Base-by-base conservation (phyloP, 768 basidiomycete genomes). In the Tylopilus rubrobrunneus region DNA sequence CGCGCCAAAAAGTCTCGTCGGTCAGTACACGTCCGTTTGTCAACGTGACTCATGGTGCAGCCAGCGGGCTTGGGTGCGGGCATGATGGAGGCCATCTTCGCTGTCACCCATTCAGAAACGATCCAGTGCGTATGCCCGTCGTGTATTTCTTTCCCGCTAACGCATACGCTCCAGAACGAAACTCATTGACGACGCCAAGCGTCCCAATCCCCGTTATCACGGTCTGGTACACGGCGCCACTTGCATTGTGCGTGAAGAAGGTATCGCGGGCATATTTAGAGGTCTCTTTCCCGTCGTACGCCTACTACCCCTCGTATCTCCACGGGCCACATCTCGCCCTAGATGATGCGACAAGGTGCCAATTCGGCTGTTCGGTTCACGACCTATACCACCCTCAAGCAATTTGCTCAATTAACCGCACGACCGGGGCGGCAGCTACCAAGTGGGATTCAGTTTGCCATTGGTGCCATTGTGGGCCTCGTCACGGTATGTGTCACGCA, bases 301-400 rank as follows among this genome's bases (percentile, higher is more conserved):
- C 80, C 4, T 28, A 15, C 19, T 28, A 15, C n/a, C 7, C 31
- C 23, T 9, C 15, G 2, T n/a, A 7, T 9, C 14, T 10, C 11
- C 27, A 23, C 7, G 5, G 1, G 3, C 36, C 7, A 1, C 11
- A 42, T 31, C 33, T 46, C 23, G 27, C 12, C 15, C 8, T 65
- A 97, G 92, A 92, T 96, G 84, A 89, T 96, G 82, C 87, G 94
- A 28, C 96, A 98, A 83, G 94, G 93, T 37, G 96, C 95, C 40
- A 99, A 98, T 68, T 98, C 94, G 5, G 94, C 97, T 10, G 84
- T 98, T 29, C 81, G 96, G 33, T 98, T 98, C 74, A 94, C 95
- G 45, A 93, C 92, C 0, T 98, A 98, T 71, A 83, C 89, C 3
- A 96, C 92, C 0, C 76, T 98, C 55, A 98, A 97, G 72, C 93